Base-by-base conservation (phyloP, 495 filamentous ascomycete species). In the Cryomyces antarcticus region DNA sequence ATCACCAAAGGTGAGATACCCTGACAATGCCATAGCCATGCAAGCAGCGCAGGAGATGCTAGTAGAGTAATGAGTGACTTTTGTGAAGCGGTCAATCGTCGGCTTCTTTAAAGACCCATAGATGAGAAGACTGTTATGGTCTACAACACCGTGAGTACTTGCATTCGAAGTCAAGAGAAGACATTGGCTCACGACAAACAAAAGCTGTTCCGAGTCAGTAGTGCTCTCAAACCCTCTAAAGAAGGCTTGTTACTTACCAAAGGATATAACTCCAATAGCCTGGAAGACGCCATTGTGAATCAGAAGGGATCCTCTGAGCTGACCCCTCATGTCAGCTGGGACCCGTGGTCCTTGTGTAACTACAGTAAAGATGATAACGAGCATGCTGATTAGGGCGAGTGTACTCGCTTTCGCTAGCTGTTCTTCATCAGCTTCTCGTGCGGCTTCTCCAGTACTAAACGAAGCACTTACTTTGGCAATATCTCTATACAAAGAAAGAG, bases 91-190 rank as follows among this genome's bases (percentile, higher is more conserved):
- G 65, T 96, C 85, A 47, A 97, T 71, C 4, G 89, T 97, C 7
- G 89, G 89, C 29, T 75, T 93, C 57, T 83, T 80, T 48, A 97
- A 71, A 9, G 89, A 96, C 49, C 86, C 88, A 60, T 97, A 97
- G 54, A 97, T 97, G 29, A 97, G 66, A 46, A 97, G 80, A 42
- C 81, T 88, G 61, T 96, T 97, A 57, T 97, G 89, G 56, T 97
- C 75, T 79, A 41, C 27, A 30, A 27, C 9, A 35, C n/a, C 11
- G 38, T 39, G 9, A 39, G 38, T 35, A 12, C 17, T 24, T 24
- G 17, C 17, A 24, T 24, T 24, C 17, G 33, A 13, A 36, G 33
- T 36, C 33, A 36, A 10, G 33, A 9, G 12, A 17, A n/a, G 11
- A 4, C 38, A 28, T 12, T 35, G 1, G 27, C 68, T 43, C 71